Evolutionary conservation across 2,329 filamentous ascomycete genomes (phyloP).

Genomic region (Curvularia sp.): DNA sequence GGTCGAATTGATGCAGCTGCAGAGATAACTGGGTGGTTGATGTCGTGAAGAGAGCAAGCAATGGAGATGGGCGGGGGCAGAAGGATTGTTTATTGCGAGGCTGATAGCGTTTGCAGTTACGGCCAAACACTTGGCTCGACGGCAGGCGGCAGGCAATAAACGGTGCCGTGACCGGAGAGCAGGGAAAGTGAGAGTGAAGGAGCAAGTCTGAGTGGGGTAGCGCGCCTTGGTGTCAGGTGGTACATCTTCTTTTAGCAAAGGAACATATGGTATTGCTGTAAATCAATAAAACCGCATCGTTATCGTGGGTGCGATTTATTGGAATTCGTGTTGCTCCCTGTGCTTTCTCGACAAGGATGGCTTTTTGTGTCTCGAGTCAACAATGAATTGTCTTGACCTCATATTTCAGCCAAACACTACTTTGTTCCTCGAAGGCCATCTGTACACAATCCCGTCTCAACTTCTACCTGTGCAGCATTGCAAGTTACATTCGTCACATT

Average conservation of each 20-base stretch:
- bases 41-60: slow-evolving; percentile 10
- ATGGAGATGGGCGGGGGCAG: slow-evolving; percentile 10
- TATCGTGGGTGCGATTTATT: not conserved
- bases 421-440: not conserved
- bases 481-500: not conserved
- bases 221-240: slow-evolving; percentile 15
- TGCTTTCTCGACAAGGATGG: not conserved
- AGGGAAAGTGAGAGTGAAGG: slow-evolving; percentile 24
- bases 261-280: not conserved
- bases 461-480: not conserved
- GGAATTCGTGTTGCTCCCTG: not conserved
- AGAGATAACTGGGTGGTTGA: slow-evolving; percentile 27
- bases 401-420: not conserved
- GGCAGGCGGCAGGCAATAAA: slow-evolving; percentile 8
- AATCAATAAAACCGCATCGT: slow-evolving; percentile 14
- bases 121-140: slow-evolving; percentile 5
- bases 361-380: not conserved
- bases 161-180: not conserved
- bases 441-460: not conserved
- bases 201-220: slow-evolving; percentile 12
- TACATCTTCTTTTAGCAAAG: slow-evolving; percentile 5
- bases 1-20: slow-evolving; percentile 33
- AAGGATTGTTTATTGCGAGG: slow-evolving; percentile 19
- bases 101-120: slow-evolving; percentile 16
- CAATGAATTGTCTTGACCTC: not conserved